Percentiles rank a stretch among this genome's conserved stretches.
These are phyloP conservation scores for Termitomyces sp. DNA, from an alignment of 768 basidiomycete species.

Conservation along the genomic window DNA sequence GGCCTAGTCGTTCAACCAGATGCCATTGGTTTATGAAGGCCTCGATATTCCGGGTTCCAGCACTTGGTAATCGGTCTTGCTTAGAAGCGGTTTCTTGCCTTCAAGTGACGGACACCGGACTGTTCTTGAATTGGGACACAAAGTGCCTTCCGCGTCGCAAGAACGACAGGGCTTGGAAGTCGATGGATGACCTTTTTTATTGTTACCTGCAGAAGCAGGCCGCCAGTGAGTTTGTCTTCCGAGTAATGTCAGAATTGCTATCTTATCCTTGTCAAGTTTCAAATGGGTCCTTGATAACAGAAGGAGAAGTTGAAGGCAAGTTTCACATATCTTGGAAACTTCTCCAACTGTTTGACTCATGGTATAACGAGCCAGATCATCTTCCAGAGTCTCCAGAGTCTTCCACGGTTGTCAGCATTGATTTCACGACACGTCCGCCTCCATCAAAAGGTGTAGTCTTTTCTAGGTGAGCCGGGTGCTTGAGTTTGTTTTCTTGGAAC, in stretches of 20 bases:
- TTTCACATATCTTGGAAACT: background rate
- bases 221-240: slow-evolving; percentile 9
- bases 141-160: background rate
- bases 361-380: background rate
- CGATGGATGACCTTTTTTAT: slow-evolving; percentile 8
- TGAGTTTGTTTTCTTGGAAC: background rate
- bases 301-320: slow-evolving; percentile 9
- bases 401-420: slow-evolving; percentile 13
- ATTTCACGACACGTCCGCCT: slow-evolving; percentile 8
- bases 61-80: slow-evolving; percentile 23
- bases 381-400: slow-evolving; percentile 9
- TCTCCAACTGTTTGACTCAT: background rate
- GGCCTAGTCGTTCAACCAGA: slow-evolving; percentile 1
- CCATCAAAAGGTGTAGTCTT: background rate
- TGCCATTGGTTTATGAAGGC: slow-evolving; percentile 12
- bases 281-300: slow-evolving; percentile 4
- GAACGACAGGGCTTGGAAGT: background rate
- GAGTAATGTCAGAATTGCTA: background rate
- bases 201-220: slow-evolving; percentile 3
- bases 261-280: background rate
- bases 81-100: slow-evolving; percentile 41
- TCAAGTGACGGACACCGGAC: slow-evolving; percentile 48
- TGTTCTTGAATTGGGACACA: slow-evolving; percentile 45
- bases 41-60: slow-evolving; percentile 23
- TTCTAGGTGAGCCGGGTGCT: no score